These are phyloP conservation scores for Candida andamanensis DNA, from an alignment of 805 yeast species.

Conservation along the genomic window DNA sequence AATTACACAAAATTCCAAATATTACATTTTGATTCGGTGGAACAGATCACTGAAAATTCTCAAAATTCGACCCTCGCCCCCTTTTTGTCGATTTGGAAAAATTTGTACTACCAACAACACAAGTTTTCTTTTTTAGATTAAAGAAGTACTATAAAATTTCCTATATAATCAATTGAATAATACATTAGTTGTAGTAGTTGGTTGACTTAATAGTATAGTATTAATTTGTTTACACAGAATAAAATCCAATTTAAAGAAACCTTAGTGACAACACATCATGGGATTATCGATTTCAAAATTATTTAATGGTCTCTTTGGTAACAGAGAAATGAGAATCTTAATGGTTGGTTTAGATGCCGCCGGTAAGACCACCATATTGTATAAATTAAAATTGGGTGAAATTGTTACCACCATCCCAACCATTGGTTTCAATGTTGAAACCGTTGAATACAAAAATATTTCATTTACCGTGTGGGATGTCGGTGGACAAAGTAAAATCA, in stretches of 20 bases:
- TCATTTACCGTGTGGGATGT: conserved; percentile 91
- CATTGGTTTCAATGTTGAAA: conserved; percentile 91
- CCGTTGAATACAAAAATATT: conserved; percentile 74
- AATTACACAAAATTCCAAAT: background rate
- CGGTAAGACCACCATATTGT: conserved; percentile 95
- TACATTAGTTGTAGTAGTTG: too few relatives aligned
- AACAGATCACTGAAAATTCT: too few relatives aligned
- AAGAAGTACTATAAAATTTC: conserved; percentile 4
- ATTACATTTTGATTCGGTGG: too few relatives aligned
- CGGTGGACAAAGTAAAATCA: conserved; percentile 90
- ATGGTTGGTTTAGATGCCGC: conserved; percentile 99
- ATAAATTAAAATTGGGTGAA: conserved; percentile 92
- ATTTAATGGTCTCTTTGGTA: conserved; percentile 92
- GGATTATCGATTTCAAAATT: conserved; percentile 94
- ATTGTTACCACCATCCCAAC: conserved; percentile 95
- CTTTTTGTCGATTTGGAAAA: conserved; percentile 10
- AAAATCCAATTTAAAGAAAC: too few relatives aligned
- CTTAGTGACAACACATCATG: too few relatives aligned
- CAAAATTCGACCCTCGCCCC: conserved; percentile 6
- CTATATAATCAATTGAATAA: conserved; percentile 2
- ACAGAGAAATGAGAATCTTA: conserved; percentile 95
- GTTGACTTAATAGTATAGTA: too few relatives aligned
- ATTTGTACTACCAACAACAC: conserved; percentile 6
- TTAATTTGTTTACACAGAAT: too few relatives aligned
- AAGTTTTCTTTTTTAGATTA: too few relatives aligned